phyloP scores from a whole-genome alignment of 768 basidiomycete genomes.

The Kwoniella sp. region DNA sequence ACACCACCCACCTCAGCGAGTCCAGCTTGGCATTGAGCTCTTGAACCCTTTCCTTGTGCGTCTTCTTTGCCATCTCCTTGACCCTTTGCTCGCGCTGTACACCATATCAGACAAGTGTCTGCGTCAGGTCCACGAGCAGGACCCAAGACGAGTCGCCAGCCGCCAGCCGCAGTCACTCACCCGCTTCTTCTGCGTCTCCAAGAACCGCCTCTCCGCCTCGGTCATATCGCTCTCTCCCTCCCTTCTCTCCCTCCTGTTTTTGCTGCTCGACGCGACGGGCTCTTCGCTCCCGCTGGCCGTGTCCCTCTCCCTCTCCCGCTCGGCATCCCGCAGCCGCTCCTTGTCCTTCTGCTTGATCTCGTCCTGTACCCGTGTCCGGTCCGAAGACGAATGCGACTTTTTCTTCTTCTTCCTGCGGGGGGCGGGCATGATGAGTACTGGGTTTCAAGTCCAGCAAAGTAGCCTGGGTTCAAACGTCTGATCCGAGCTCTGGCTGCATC shows the following conservation, averaged over 20 bases:
- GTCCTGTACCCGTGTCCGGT: conserved; percentile 21
- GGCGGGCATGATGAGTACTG: background rate
- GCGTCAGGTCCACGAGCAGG: background rate
- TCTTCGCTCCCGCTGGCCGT: background rate
- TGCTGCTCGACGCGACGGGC: background rate
- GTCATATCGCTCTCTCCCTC: conserved; percentile 37
- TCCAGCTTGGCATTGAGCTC: conserved; percentile 47
- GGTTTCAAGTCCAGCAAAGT: too few relatives aligned
- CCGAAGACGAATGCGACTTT: conserved; percentile 37
- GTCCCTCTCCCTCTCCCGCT: background rate
- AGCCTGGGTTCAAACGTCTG: too few relatives aligned
- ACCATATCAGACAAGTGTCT: background rate
- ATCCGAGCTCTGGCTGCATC: too few relatives aligned
- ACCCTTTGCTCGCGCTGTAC: conserved; percentile 42
- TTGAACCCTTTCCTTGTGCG: conserved; percentile 47
- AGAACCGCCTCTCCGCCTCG: conserved; percentile 46
- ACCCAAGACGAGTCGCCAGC: background rate
- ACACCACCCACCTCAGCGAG: conserved; percentile 33
- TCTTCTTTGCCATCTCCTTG: conserved; percentile 36
- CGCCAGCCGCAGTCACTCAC: conserved; percentile 34
- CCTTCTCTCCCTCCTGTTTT: background rate
- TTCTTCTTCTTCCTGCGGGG: conserved; percentile 47
- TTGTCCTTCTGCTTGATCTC: conserved; percentile 22
- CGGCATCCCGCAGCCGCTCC: background rate
- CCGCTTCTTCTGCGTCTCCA: conserved; percentile 44